These are phyloP conservation scores for Dalbergia oliveri DNA, from an alignment of 306 rosid genomes.

Conservation along the genomic window DNA sequence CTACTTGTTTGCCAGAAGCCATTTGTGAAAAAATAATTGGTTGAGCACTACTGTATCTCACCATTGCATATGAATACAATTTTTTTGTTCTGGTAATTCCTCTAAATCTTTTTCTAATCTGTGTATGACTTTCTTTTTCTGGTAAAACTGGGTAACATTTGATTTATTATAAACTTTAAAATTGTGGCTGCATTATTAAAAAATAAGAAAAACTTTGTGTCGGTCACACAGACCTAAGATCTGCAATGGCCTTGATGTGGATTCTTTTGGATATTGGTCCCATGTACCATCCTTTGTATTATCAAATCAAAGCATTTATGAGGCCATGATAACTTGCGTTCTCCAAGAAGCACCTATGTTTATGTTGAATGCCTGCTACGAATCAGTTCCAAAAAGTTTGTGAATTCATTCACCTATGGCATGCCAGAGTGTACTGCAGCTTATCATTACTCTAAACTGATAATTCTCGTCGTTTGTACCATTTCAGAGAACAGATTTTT, in stretches of 20 bases:
- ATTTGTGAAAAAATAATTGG: conserved; percentile 78
- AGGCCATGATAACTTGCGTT: conserved; percentile 10
- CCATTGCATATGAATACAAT: conserved; percentile 56
- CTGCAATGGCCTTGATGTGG: conserved; percentile 1
- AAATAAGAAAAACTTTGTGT: background rate
- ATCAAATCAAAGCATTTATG: background rate
- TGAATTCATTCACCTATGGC: conserved; percentile 23
- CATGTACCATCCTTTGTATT: conserved; percentile 20
- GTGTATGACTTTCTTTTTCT: conserved; percentile 27
- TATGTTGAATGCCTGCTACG: conserved; percentile 24
- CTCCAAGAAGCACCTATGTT: conserved; percentile 27
- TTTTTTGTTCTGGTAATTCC: conserved; percentile 73
- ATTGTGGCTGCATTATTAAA: conserved; percentile 29
- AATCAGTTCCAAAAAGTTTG: conserved; percentile 1
- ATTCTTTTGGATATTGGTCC: conserved; percentile 9
- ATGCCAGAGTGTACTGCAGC: background rate
- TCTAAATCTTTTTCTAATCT: conserved; percentile 35
- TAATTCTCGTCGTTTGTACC: conserved; percentile 31
- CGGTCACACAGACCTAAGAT: conserved; percentile 4
- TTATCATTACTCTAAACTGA: conserved; percentile 11
- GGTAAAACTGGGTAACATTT: conserved; percentile 30
- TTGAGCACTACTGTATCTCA: conserved; percentile 54
- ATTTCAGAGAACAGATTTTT: conserved; percentile 63
- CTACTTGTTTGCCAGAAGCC: conserved; percentile 98
- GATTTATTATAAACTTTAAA: conserved; percentile 10